Base-by-base conservation (phyloP, 768 basidiomycete genomes). In the Hemileccinum impolitum region DNA sequence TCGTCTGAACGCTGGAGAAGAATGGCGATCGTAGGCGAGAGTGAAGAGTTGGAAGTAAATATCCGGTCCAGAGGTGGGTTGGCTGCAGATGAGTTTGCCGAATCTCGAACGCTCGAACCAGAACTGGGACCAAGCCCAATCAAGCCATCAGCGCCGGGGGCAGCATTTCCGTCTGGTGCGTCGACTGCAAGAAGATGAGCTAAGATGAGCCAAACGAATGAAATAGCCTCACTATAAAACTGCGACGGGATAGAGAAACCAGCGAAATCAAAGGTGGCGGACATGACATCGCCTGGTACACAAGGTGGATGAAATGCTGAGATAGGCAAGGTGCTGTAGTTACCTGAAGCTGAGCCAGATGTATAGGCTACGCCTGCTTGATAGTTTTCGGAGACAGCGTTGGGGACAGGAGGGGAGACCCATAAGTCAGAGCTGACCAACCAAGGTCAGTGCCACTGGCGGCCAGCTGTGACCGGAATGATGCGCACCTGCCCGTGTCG, bases 81-180 rank as follows among this genome's bases (percentile, higher is more conserved):
- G 4, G 80, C 84, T 0, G 66, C 59, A 12, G 69, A 38, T 21
- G 66, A 56, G 7, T 65, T 54, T 13, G 75, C 58, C 23, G 64
- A 53, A 39, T 58, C 39, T 46, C 73, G 66, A 45, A 87, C 65
- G 28, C 61, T 69, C 3, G 79, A 87, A 34, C 72, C 79, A n/a
- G 68, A 70, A 62, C 74, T 80, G 38, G 79, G 84, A 1, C 88
- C 87, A 3, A 87, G 76, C 3, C 85, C 84, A 58, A 77, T 61
- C 28, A 78, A 60, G 11, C 76, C 76, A 42, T 43, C 53, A 12
- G 53, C 48, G n/a, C 59, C 52, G 4, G 31, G 47, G 6, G 55
- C 53, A 8, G 52, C 48, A 21, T 43, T 21, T 14, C 38, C 55
- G 0, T 17, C 8, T 35, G 52, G 52, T 7, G 61, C 66, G 3